A percentile compares a stretch with the other conserved stretches of the same genome.
Conservation (phyloP, 306 rosid species). For the Quercus suber region DNA sequence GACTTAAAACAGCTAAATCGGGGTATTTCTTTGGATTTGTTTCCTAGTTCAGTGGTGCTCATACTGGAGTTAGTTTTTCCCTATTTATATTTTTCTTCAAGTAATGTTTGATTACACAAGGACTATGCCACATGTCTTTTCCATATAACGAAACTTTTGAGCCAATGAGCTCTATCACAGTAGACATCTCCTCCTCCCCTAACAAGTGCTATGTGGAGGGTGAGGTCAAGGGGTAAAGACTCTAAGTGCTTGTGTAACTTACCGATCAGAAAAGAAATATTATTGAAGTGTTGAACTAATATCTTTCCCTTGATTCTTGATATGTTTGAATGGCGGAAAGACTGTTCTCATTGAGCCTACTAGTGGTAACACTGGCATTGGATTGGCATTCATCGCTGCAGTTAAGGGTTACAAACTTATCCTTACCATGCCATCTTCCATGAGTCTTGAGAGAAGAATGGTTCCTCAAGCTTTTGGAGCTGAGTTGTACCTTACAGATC, state of each 20-base stretch:
- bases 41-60: background rate
- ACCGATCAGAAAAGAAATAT: no score
- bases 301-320: slow-evolving; percentile 13
- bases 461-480: slow-evolving; percentile 79
- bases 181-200: no score
- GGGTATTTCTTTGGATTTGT: background rate
- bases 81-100: background rate
- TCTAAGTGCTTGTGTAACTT: no score
- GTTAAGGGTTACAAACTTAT: slow-evolving; percentile 36
- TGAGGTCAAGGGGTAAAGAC: no score
- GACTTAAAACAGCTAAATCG: background rate
- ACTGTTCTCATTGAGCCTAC: slow-evolving; percentile 75
- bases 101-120: background rate
- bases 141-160: background rate
- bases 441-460: slow-evolving; percentile 68
- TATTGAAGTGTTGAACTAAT: slow-evolving; percentile 5
- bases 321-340: slow-evolving; percentile 36
- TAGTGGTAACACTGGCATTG: slow-evolving; percentile 87
- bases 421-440: background rate
- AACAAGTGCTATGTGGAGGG: no score
- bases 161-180: no score
- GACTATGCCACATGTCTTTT: background rate
- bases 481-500: slow-evolving; percentile 62
- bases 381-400: slow-evolving; percentile 81
- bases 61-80: background rate